phyloP scores from a whole-genome alignment of 371 early-diverging fungal genomes.

The Thermomucor indicae-seudaticae region DNA sequence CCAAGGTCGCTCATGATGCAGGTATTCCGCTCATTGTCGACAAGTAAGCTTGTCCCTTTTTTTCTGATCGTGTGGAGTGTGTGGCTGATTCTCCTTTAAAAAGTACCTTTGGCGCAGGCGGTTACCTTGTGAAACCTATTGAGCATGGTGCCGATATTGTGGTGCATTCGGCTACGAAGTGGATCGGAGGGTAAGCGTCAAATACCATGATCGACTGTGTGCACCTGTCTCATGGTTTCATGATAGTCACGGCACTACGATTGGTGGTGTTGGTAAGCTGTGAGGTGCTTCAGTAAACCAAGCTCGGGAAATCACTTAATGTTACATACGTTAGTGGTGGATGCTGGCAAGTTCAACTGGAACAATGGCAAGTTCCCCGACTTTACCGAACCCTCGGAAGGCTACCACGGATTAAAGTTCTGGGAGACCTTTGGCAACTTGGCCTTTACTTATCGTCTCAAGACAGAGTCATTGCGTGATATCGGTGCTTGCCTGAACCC shows the following conservation, averaged over 20 bases:
- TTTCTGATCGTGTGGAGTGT: not conserved
- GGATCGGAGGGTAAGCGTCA: constrained; percentile 63
- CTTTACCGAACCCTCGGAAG: constrained; percentile 79
- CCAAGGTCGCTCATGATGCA: constrained; percentile 73
- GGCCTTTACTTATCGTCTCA: constrained; percentile 70
- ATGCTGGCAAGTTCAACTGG: constrained; percentile 85
- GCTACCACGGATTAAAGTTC: constrained; percentile 84
- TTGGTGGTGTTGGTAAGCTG: constrained; percentile 74
- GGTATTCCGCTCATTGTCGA: constrained; percentile 89
- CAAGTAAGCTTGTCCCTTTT: constrained; percentile 55
- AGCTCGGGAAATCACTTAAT: no score
- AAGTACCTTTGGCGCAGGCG: constrained; percentile 92
- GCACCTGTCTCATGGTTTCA: not conserved
- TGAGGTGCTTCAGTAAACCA: no score
- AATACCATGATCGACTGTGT: not conserved
- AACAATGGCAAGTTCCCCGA: constrained; percentile 83
- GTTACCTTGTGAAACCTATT: constrained; percentile 81
- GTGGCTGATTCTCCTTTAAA: constrained; percentile 36
- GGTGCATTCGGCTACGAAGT: constrained; percentile 87
- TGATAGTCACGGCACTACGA: constrained; percentile 74
- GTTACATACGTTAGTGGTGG: constrained; percentile 49
- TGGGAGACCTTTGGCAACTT: constrained; percentile 78
- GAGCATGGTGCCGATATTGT: constrained; percentile 92
- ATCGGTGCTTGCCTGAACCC: constrained; percentile 81
- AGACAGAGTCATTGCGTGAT: constrained; percentile 81